phyloP scores from a whole-genome alignment of 306 rosid species.

The Ceratonia siliqua region DNA sequence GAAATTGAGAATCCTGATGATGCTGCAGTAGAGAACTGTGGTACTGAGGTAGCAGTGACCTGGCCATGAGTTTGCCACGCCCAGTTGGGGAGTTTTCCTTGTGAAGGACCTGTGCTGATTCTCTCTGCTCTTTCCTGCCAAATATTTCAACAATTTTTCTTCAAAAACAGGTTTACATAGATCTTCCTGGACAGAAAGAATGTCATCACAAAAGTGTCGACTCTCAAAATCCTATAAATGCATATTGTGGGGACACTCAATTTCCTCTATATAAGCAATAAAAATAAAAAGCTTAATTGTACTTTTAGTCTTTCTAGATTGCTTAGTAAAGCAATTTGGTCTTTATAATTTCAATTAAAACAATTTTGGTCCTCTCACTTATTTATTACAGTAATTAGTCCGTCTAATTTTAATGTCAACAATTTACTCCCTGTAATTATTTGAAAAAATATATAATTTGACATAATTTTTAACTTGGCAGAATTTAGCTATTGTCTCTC shows the following conservation, averaged over 20 bases:
- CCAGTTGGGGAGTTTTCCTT: conserved; percentile 67
- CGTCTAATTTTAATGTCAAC: not conserved
- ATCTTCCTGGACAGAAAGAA: not conserved
- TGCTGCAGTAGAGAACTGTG: conserved; percentile 91
- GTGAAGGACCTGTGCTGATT: conserved; percentile 59
- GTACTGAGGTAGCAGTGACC: conserved; percentile 58
- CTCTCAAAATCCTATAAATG: not conserved
- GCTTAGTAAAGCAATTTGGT: not conserved
- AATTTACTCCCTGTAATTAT: not conserved
- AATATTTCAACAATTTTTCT: conserved; percentile 18
- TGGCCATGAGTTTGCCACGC: conserved; percentile 80
- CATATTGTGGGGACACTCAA: not conserved
- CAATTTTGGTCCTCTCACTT: no score
- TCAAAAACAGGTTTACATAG: not conserved
- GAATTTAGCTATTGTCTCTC: not conserved
- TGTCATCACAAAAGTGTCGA: conserved; percentile 3
- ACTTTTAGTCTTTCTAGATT: no score
- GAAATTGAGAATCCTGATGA: conserved; percentile 99
- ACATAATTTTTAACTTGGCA: not conserved
- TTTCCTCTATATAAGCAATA: not conserved
- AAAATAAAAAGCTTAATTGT: not conserved
- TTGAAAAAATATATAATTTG: not conserved
- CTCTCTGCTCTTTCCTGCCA: conserved; percentile 74
- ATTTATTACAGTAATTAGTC: no score
- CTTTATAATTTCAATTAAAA: not conserved